Evolutionary conservation across 805 yeast species (phyloP).

Genomic region (Sugiyamaella valdiviana): DNA sequence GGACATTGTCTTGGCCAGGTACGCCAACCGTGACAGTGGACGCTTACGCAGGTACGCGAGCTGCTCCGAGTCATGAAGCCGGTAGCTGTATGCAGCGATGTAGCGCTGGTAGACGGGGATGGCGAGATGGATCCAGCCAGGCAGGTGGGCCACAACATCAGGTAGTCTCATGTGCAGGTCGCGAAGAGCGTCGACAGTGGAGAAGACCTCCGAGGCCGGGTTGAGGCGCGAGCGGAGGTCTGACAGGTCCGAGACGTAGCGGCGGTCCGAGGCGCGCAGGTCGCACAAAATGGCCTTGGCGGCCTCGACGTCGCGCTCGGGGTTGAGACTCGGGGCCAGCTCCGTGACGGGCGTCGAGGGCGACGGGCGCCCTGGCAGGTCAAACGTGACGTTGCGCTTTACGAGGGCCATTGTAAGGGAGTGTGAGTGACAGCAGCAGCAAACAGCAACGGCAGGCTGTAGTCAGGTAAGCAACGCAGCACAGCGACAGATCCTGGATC

Average conservation of each 20-base stretch:
- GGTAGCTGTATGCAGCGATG: conserved; percentile 11
- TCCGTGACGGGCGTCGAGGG: conserved; percentile 4
- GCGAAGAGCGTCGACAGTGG: conserved; percentile 3
- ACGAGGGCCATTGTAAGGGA: neutral
- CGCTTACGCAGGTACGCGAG: conserved; percentile 12
- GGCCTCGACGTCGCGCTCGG: conserved; percentile 2
- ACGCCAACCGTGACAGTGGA: conserved; percentile 15
- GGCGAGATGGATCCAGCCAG: conserved; percentile 5
- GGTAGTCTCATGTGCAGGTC: conserved; percentile 8
- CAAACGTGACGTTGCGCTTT: conserved; percentile 7
- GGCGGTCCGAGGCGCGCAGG: conserved; percentile 7
- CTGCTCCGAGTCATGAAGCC: conserved; percentile 13
- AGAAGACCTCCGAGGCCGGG: neutral
- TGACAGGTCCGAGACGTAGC: conserved; percentile 8
- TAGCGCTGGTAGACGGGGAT: conserved; percentile 10
- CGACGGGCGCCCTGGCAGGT: conserved; percentile 12
- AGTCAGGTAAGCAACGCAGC: too few species aligned
- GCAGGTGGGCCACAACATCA: conserved; percentile 3
- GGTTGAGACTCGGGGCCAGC: conserved; percentile 1
- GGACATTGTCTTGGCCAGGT: conserved; percentile 9
- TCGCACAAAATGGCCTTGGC: conserved; percentile 6
- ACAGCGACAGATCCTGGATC: too few species aligned
- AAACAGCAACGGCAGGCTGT: neutral
- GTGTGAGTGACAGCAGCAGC: neutral
- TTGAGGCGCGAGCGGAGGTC: conserved; percentile 3